A percentile compares a stretch with the other conserved stretches of the same genome.
Evolutionary conservation across 2,329 filamentous ascomycete species (phyloP).

Genomic region (Fusarium anthophilum): DNA sequence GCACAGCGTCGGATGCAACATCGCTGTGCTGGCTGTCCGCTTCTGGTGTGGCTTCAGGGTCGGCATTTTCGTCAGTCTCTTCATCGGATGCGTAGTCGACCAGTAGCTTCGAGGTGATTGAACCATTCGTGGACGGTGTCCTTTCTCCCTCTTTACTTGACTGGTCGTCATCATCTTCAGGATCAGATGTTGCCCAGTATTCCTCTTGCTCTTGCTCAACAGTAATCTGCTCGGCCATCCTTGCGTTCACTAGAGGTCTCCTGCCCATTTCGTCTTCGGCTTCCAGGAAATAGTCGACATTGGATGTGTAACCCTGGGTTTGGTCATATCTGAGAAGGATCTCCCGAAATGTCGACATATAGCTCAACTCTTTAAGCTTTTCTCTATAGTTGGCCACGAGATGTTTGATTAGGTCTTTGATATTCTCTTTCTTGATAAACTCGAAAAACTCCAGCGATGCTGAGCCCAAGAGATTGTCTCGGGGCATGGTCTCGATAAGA

Average conservation of each 20-base stretch:
- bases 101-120: slow-evolving; percentile 72
- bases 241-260: slow-evolving; percentile 56
- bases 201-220: slow-evolving; percentile 88
- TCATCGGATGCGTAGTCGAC: slow-evolving; percentile 96
- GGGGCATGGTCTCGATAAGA: slow-evolving; percentile 83
- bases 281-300: slow-evolving; percentile 77
- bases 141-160: slow-evolving; percentile 48
- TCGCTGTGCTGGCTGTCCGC: slow-evolving; percentile 41
- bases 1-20: slow-evolving; percentile 47
- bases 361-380: slow-evolving; percentile 77
- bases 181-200: slow-evolving; percentile 92
- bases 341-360: slow-evolving; percentile 84
- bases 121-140: slow-evolving; percentile 65
- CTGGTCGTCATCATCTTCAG: slow-evolving; percentile 76
- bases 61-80: slow-evolving; percentile 69
- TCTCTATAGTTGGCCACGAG: slow-evolving; percentile 86
- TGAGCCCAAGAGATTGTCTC: slow-evolving; percentile 93
- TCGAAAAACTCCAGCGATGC: slow-evolving; percentile 95
- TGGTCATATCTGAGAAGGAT: slow-evolving; percentile 83
- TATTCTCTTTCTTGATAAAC: slow-evolving; percentile 82
- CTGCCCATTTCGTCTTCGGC: slow-evolving; percentile 68
- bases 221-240: slow-evolving; percentile 75
- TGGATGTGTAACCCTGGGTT: slow-evolving; percentile 72
- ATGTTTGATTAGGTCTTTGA: slow-evolving; percentile 84
- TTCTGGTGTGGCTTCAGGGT: slow-evolving; percentile 57